A percentile compares a stretch with the other conserved stretches of the same genome.
phyloP scores from a whole-genome alignment of 495 filamentous ascomycete species.

The Venustampulla echinocandica region DNA sequence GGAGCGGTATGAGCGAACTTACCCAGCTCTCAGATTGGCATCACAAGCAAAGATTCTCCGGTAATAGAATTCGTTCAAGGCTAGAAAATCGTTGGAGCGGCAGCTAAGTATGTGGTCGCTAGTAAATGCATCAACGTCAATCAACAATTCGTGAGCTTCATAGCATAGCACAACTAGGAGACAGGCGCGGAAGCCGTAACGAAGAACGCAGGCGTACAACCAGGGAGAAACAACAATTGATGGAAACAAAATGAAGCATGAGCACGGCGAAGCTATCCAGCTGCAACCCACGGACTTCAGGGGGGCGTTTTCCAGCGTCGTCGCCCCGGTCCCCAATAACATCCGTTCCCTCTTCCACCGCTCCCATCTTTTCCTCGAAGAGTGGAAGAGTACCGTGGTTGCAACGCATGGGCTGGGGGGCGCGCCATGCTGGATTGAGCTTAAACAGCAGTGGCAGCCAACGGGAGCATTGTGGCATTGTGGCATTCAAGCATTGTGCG shows the following conservation, averaged over 20 bases:
- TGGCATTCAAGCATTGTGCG: not conserved
- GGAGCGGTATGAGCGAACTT: not conserved
- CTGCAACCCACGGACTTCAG: not conserved
- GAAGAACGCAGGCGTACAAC: conserved; percentile 6
- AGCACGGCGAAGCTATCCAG: no score
- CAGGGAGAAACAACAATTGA: not conserved
- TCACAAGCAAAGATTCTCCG: conserved; percentile 7
- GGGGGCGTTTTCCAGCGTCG: conserved; percentile 5
- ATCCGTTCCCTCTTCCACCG: no score
- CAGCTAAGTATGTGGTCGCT: not conserved
- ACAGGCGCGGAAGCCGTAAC: not conserved
- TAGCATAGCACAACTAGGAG: not conserved
- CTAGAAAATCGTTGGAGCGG: no score
- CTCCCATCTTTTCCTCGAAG: no score
- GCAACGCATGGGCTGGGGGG: not conserved
- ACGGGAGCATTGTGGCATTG: not conserved
- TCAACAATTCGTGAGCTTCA: no score
- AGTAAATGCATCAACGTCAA: not conserved
- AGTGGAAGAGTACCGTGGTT: not conserved
- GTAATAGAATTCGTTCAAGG: conserved; percentile 2
- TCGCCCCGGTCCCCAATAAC: no score
- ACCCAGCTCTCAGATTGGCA: conserved; percentile 5
- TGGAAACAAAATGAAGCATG: conserved; percentile 12
- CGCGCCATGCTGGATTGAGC: conserved; percentile 1
- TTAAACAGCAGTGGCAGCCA: not conserved